Evolutionary conservation across 2,329 filamentous ascomycete species (phyloP), one percentile per base, ranked within the genome.

Genomic region (Colletotrichum cereale): DNA sequence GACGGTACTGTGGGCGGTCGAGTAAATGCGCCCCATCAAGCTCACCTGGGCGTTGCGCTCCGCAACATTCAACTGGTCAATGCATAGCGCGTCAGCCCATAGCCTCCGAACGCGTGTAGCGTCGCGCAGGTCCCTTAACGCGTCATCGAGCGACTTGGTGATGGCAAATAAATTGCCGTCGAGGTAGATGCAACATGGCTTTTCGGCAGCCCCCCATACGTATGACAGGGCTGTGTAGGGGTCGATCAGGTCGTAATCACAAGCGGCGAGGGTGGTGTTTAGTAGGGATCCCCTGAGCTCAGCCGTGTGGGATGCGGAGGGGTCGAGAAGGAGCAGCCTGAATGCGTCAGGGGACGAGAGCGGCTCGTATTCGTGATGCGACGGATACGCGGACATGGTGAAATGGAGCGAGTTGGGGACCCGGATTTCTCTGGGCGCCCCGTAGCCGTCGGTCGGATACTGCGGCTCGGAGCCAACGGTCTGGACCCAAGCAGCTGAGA

Each of bases 121-220:
- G 44, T 79, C 81, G 42, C 81, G 80, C 67, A 83, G 82, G 64
- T 84, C 82, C 14, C 82, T 75, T 18, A 84, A 74, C 4, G 82
- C 82, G 11, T 71, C 58, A 8, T 42, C 5, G 0, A 71, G 21
- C 0, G 68, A 71, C 26, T n/a, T 50, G 2, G 65, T 71, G 8
- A 68, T 63, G 31, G 53, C 24, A 2, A 63, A 63, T 2, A n/a
- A 12, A 5, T 18, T 24, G 21, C 44, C 34, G 18, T 76, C 65
- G 14, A 79, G 47, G 3, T 65, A 7, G 8, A 78, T 76, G 24
- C 52, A n/a, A n/a, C 73, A 48, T 21, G 71, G 62, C 38, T 47
- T 56, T 31, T 47, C 56, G 18, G 72, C 53, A 12, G 68, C 63
- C 0, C 76, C 76, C 75, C 77, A 76, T 6, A 60, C 74, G 62